Percentiles rank a stretch among this genome's conserved stretches.
phyloP scores from a whole-genome alignment of 768 basidiomycete species.

The Chalciporus piperatus region DNA sequence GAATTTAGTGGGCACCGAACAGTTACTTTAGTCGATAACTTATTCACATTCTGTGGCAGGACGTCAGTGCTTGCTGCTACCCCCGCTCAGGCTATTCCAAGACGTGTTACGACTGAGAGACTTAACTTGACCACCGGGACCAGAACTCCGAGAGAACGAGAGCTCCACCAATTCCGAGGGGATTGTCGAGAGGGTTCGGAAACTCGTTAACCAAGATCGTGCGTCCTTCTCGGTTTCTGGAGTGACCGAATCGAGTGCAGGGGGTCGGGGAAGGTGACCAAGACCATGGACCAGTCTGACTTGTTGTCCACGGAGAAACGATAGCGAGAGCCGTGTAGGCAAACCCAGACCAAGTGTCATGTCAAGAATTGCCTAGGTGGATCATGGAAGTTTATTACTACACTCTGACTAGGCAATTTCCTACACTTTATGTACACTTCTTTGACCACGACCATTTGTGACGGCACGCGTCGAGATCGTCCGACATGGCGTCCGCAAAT shows the following conservation, averaged over 20 bases:
- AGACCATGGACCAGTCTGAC: slow-evolving; percentile 23
- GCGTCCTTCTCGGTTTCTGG: slow-evolving; percentile 47
- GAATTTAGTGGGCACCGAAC: slow-evolving; percentile 56
- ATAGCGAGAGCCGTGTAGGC: background rate
- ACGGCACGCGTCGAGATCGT: background rate
- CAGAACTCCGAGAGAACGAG: slow-evolving; percentile 74
- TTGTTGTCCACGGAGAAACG: background rate
- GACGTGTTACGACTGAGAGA: background rate
- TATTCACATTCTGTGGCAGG: slow-evolving; percentile 73
- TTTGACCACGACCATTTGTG: background rate
- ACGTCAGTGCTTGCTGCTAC: background rate
- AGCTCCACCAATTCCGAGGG: slow-evolving; percentile 57
- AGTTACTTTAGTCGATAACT: slow-evolving; percentile 81
- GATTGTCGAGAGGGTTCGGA: slow-evolving; percentile 40
- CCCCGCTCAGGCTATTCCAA: background rate
- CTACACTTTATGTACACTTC: background rate
- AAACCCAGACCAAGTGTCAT: background rate
- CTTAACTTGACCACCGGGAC: slow-evolving; percentile 79
- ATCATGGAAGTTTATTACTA: background rate
- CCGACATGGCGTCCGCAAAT: background rate
- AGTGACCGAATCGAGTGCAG: slow-evolving; percentile 34
- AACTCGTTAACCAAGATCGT: slow-evolving; percentile 51
- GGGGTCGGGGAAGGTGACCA: slow-evolving; percentile 44
- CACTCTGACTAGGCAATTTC: background rate
- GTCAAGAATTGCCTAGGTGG: too few relatives aligned